Base-by-base conservation (phyloP, 2,329 filamentous ascomycete genomes). In the Cercospora zeina region DNA sequence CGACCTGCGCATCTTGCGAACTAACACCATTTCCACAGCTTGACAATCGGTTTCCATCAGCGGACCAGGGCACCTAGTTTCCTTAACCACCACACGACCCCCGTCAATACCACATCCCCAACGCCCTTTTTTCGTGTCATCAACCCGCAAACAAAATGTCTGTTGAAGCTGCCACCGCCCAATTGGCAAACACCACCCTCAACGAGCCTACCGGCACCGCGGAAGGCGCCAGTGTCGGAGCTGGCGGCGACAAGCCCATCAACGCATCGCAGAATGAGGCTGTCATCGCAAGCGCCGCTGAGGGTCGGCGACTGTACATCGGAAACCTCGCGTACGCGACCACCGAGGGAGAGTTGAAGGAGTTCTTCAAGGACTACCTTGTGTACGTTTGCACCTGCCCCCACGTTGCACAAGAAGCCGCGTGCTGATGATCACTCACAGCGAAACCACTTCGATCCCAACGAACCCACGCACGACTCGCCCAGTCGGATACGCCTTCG, bases 311-410 rank as follows among this genome's bases (percentile, higher is more conserved):
- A 84, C 89, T 99, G 76, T 99, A 99, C 85, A 97, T 99, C 85
- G 95, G 95, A 85, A 99, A 99, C 86, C 90, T 99, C 87, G 95
- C 95, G 77, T 99, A 99, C 81, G 93, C 93, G 89, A 97, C 95
- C 88, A 96, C 92, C 80, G 95, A 97, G 90, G 95, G 90, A 89
- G 92, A 97, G 89, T 91, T 99, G 87, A 96, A 96, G 86, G 90
- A 95, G 75, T 99, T 99, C 87, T 99, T 99, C 89, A 93, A 95
- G 86, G 90, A 89, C 81, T 97, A 96, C 86, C 89, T 95, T 85
- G 91, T 99, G 95, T 99, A 87, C 86, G 93, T 90, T 67, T 62
- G 61, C 65, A 59, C 68, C 51, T 58, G 45, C 42, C 19, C 30
- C 39, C n/a, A 5, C 37, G 37, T 39, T 11, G 24, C 30, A 39